phyloP scores from a whole-genome alignment of 2,329 filamentous ascomycete species.

The Trichoderma sp. region DNA sequence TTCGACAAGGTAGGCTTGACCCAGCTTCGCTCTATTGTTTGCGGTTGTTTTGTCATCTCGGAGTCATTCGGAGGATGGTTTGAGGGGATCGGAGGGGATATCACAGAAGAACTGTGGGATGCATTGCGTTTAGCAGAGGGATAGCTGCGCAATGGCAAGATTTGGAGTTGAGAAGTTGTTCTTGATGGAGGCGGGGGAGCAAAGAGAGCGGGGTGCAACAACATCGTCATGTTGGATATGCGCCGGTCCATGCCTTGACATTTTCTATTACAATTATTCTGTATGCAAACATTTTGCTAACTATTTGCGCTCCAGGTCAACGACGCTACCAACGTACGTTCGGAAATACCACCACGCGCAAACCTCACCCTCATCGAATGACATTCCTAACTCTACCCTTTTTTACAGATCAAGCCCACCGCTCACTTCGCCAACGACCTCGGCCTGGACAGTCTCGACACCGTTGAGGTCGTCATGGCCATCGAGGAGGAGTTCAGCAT shows the following conservation, averaged over 20 bases:
- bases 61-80: neutral
- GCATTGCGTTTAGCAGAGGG: neutral
- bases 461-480: slow-evolving; percentile 99
- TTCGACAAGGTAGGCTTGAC: slow-evolving; percentile 75
- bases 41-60: slow-evolving; percentile 20
- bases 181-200: neutral
- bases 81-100: neutral
- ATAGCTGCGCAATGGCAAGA: neutral
- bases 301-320: slow-evolving; percentile 57
- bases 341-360: neutral
- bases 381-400: neutral
- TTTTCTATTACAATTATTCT: neutral
- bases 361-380: slow-evolving; percentile 9
- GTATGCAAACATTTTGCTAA: slow-evolving; percentile 28
- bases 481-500: slow-evolving; percentile 95
- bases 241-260: neutral
- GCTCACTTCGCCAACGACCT: slow-evolving; percentile 98
- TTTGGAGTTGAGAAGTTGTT: neutral
- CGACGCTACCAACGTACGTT: slow-evolving; percentile 62
- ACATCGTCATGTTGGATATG: neutral
- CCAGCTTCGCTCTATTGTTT: neutral
- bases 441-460: slow-evolving; percentile 94
- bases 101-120: neutral
- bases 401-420: slow-evolving; percentile 69
- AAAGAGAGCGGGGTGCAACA: slow-evolving; percentile 1